These are phyloP conservation scores for Dissophora ornata DNA, from an alignment of 192 early-diverging fungal genomes.

Conservation along the genomic window DNA sequence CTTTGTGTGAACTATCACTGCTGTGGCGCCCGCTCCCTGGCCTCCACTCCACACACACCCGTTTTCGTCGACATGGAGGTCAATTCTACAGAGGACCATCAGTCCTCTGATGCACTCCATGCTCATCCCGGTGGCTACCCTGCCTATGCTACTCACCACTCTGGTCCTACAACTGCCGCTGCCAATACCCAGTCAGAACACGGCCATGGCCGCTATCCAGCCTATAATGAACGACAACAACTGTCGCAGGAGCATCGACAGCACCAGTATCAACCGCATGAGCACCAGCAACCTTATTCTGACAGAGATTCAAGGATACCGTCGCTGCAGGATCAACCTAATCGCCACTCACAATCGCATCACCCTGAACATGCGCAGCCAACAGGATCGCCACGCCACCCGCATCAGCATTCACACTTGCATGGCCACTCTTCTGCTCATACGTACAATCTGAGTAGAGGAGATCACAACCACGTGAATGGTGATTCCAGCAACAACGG, in stretches of 20 bases:
- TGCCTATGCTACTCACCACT: neutral
- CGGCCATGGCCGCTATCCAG: neutral
- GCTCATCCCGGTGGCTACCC: neutral
- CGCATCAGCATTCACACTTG: neutral
- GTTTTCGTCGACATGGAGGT: constrained; percentile 16
- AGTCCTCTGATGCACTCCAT: constrained; percentile 10
- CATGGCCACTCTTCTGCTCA: neutral
- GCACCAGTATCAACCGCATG: neutral
- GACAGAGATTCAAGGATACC: constrained; percentile 12
- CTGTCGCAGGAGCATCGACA: constrained; percentile 1
- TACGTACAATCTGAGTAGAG: neutral
- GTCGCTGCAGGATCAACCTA: neutral
- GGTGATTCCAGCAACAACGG: constrained; percentile 4
- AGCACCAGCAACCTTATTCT: constrained; percentile 14
- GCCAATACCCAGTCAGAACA: neutral
- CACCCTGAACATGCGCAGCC: neutral
- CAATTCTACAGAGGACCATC: constrained; percentile 11
- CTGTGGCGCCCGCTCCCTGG: neutral
- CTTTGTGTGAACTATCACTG: neutral
- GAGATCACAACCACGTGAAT: constrained; percentile 21
- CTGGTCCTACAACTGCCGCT: constrained; percentile 4
- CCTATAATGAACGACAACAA: constrained; percentile 3
- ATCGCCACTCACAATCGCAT: neutral
- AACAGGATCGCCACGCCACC: neutral
- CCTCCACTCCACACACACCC: neutral